Conservation (phyloP, 2,329 filamentous ascomycete species). For the Cladophialophora immunda region DNA sequence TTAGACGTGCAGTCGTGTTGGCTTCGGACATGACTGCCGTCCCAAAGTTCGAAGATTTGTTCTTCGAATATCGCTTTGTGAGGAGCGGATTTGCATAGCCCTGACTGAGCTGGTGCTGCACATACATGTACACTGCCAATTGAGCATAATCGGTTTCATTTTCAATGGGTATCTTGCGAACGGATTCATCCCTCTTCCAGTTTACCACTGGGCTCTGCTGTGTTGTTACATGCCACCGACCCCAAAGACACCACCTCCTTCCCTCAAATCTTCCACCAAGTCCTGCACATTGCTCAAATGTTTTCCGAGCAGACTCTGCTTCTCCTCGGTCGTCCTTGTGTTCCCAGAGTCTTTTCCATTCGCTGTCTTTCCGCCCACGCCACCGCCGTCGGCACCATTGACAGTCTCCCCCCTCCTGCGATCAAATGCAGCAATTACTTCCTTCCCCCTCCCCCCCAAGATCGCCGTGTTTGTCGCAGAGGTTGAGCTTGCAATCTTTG, state of each 20-base stretch:
- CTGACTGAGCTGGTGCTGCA: neutral
- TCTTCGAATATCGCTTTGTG: neutral
- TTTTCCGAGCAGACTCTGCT: conserved; percentile 78
- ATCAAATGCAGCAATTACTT: conserved; percentile 67
- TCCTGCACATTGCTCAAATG: conserved; percentile 86
- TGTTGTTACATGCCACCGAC: conserved; percentile 28
- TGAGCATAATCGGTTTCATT: neutral
- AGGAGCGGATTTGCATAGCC: neutral
- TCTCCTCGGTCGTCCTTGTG: conserved; percentile 78
- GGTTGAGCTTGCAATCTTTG: conserved; percentile 48
- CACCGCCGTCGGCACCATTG: conserved; percentile 34
- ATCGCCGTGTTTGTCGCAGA: conserved; percentile 50
- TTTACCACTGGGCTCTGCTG: neutral
- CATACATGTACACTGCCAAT: neutral
- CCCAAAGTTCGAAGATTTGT: neutral
- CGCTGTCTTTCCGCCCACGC: neutral
- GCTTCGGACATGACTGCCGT: neutral
- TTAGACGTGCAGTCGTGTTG: neutral
- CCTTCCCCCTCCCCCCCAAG: conserved; percentile 71
- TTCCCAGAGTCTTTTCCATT: conserved; percentile 31
- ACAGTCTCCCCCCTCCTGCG: conserved; percentile 43
- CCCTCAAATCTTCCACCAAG: conserved; percentile 82
- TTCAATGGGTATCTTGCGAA: conserved; percentile 15
- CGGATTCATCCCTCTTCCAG: neutral
- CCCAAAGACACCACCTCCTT: conserved; percentile 49